Percentiles rank a stretch among this genome's conserved stretches.
These are phyloP conservation scores for Solanum paucissectum DNA, from an alignment of 257 asterid species.

Conservation along the genomic window DNA sequence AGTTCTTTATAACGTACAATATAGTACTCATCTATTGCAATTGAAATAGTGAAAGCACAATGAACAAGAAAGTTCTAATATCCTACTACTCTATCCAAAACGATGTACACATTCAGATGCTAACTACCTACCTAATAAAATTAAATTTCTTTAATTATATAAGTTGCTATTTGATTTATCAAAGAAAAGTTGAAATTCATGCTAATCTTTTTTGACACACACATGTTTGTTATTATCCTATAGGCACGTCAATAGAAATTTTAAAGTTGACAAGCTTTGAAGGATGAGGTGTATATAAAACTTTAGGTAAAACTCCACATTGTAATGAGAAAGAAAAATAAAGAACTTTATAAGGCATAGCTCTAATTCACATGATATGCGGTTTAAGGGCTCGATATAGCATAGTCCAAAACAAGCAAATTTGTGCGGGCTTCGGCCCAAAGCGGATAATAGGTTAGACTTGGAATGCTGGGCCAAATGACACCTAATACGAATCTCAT, in stretches of 20 bases:
- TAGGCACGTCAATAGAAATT: too few species aligned
- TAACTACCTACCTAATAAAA: background rate
- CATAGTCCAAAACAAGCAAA: background rate
- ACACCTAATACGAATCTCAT: background rate
- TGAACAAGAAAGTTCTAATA: background rate
- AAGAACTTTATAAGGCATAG: background rate
- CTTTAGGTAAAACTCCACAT: background rate
- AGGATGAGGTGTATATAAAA: background rate
- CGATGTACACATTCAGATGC: background rate
- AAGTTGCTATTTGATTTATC: background rate
- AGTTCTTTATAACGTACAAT: background rate
- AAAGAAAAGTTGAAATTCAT: background rate
- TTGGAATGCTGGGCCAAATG: background rate
- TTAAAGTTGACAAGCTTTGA: background rate
- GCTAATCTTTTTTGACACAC: background rate
- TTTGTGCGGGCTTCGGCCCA: background rate
- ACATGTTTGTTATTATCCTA: too few species aligned
- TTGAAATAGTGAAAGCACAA: background rate
- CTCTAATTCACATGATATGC: background rate
- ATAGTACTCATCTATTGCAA: background rate
- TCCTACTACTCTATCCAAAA: background rate
- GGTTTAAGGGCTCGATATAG: too few species aligned
- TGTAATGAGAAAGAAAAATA: too few species aligned
- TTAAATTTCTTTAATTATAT: too few species aligned
- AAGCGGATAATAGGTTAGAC: too few species aligned